A percentile compares a stretch with the other conserved stretches of the same genome.
Evolutionary conservation across 2,329 filamentous ascomycete species (phyloP).

Genomic region (Talaromyces islandicus): DNA sequence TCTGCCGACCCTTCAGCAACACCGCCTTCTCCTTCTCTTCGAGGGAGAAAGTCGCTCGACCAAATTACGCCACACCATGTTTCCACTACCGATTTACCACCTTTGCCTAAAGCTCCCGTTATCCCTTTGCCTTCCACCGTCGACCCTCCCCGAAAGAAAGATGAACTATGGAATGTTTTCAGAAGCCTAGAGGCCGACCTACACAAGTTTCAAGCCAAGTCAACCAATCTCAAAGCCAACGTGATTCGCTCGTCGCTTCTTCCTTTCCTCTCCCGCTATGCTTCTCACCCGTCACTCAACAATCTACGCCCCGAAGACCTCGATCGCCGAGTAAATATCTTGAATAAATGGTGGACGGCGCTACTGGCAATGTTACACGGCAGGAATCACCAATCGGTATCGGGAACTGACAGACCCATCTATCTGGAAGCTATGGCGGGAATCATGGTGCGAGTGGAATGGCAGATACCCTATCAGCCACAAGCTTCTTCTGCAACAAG

Average conservation of each 20-base stretch:
- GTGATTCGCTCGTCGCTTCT: slow-evolving; percentile 66
- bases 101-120: slow-evolving; percentile 39
- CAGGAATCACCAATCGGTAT: slow-evolving; percentile 67
- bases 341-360: slow-evolving; percentile 87
- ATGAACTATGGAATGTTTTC: slow-evolving; percentile 65
- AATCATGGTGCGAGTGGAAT: slow-evolving; percentile 85
- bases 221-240: slow-evolving; percentile 66
- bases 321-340: slow-evolving; percentile 69
- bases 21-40: slow-evolving; percentile 35
- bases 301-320: slow-evolving; percentile 70
- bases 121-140: slow-evolving; percentile 41
- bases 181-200: slow-evolving; percentile 63
- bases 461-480: slow-evolving; percentile 55
- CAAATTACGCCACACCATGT: slow-evolving; percentile 28
- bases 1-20: slow-evolving; percentile 30
- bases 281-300: slow-evolving; percentile 60
- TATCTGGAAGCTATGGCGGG: slow-evolving; percentile 72
- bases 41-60: slow-evolving; percentile 41
- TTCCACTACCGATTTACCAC: slow-evolving; percentile 18
- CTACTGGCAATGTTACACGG: slow-evolving; percentile 77
- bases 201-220: slow-evolving; percentile 70
- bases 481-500: slow-evolving; percentile 47
- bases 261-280: slow-evolving; percentile 69
- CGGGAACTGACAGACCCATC: slow-evolving; percentile 74
- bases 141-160: slow-evolving; percentile 52